phyloP scores from a whole-genome alignment of 2,329 filamentous ascomycete species.

The Phaeosphaeriaceae sp. region DNA sequence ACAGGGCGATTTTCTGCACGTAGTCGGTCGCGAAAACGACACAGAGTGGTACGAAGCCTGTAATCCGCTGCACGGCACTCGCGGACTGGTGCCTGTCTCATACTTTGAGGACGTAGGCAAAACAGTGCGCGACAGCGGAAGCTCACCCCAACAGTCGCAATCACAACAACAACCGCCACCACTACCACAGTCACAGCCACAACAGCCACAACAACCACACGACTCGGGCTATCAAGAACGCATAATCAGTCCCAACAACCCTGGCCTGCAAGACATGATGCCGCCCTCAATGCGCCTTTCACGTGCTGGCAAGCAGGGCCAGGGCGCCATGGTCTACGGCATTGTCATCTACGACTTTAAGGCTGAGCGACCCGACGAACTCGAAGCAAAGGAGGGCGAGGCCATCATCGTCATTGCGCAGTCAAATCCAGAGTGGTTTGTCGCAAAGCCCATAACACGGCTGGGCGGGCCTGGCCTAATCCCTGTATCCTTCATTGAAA shows the following conservation, averaged over 20 bases:
- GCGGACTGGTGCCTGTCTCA: constrained; percentile 89
- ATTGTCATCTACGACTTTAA: constrained; percentile 97
- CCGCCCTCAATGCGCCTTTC: constrained; percentile 43
- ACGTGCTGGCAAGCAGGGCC: constrained; percentile 63
- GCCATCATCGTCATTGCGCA: constrained; percentile 98
- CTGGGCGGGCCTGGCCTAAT: constrained; percentile 95
- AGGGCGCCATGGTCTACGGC: constrained; percentile 91
- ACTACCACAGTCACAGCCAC: constrained; percentile 1
- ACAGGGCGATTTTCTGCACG: constrained; percentile 96
- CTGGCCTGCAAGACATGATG: constrained; percentile 30
- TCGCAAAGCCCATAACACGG: constrained; percentile 97
- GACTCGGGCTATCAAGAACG: constrained; percentile 86
- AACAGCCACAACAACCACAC: constrained; percentile 64
- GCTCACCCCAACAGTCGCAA: constrained; percentile 38
- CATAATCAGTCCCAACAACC: constrained; percentile 41
- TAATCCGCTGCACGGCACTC: constrained; percentile 87
- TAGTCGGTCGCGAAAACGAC: constrained; percentile 94
- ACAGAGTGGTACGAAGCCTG: constrained; percentile 97
- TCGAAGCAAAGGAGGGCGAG: constrained; percentile 93
- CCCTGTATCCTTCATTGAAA: constrained; percentile 95
- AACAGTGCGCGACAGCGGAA: constrained; percentile 84
- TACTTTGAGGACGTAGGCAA: constrained; percentile 94
- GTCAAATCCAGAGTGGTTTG: constrained; percentile 98
- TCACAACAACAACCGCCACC: not conserved
- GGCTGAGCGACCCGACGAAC: constrained; percentile 91